These are phyloP conservation scores for Cladosporium sphaerospermum DNA, from an alignment of 2,329 filamentous ascomycete genomes.

Conservation along the genomic window DNA sequence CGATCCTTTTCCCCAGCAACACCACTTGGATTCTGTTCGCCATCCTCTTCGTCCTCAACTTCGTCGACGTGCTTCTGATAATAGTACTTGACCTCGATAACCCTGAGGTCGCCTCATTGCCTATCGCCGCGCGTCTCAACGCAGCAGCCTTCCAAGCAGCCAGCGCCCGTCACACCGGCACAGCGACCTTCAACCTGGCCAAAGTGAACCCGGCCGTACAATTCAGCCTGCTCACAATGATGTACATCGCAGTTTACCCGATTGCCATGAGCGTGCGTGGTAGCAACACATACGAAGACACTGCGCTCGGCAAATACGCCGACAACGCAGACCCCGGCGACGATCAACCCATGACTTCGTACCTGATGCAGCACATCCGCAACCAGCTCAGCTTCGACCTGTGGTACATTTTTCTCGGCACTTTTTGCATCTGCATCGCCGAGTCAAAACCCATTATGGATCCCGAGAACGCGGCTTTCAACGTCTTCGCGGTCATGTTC, in stretches of 20 bases:
- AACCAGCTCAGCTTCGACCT: conserved; percentile 36
- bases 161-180: conserved; percentile 33
- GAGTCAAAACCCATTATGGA: conserved; percentile 21
- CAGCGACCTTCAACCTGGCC: conserved; percentile 32
- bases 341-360: conserved; percentile 39
- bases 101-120: conserved; percentile 2
- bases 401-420: conserved; percentile 36
- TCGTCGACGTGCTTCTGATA: conserved; percentile 23
- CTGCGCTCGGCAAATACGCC: conserved; percentile 55
- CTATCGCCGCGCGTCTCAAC: not conserved
- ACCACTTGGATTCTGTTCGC: conserved; percentile 12
- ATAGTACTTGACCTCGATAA: conserved; percentile 13
- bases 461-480: conserved; percentile 20
- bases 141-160: conserved; percentile 18
- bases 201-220: conserved; percentile 49
- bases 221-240: conserved; percentile 57
- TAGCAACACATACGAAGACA: conserved; percentile 67
- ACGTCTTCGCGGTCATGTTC: conserved; percentile 36
- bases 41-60: conserved; percentile 9
- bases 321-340: conserved; percentile 10
- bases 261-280: conserved; percentile 59
- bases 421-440: conserved; percentile 36
- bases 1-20: conserved; percentile 55
- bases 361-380: conserved; percentile 44
- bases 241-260: conserved; percentile 61